Base-by-base conservation (phyloP, 208 protist genomes). In the Leishmania martiniquensis region DNA sequence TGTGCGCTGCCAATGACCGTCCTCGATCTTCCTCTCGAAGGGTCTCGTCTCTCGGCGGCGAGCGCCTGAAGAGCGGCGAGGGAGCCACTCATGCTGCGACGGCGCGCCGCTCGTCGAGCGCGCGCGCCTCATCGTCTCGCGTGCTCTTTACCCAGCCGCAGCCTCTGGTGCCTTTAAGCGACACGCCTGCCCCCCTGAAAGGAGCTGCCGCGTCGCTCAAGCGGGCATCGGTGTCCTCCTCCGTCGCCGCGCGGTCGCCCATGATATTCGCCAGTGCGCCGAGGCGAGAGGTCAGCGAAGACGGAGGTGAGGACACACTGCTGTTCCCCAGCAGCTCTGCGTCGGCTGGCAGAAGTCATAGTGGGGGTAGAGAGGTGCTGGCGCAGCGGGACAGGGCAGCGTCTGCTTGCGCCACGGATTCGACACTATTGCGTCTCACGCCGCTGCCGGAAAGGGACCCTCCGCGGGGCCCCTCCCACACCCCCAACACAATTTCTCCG, bases 111-210 rank as follows among this genome's bases (percentile, higher is more conserved):
- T 54, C 47, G 17, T 52, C 47, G 13, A 25, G 3, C 42, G 34
- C 15, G 44, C 55, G 34, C 57, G 60, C 73, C 13, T 73, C 73
- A 22, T 34, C 67, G 6, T 71, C 73, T 29, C 65, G 73, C 2
- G 68, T 78, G 42, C 37, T 78, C 44, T 78, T 75, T n/a, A 75
- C 79, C 7, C 79, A 83, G 68, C 79, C 79, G 6, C 63, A 83
- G 49, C 29, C 37, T 7, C 54, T 82, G 2, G 47, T 54, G 10
- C 49, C 68, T 72, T 72, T 42, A 25, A 32, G 44, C 9, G 22
- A 0, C 47, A 2, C 68, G 0, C 68, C 7, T 15, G 34, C 44
- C 39, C 20, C 29, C 44, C 49, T 42, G 37, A 69, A n/a, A 29
- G 44, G 22, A 49, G 34, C 65, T 20, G 65, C 42, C 6, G 65